phyloP scores from a whole-genome alignment of 148 eudicot species.

The Fallopia convolvulus region DNA sequence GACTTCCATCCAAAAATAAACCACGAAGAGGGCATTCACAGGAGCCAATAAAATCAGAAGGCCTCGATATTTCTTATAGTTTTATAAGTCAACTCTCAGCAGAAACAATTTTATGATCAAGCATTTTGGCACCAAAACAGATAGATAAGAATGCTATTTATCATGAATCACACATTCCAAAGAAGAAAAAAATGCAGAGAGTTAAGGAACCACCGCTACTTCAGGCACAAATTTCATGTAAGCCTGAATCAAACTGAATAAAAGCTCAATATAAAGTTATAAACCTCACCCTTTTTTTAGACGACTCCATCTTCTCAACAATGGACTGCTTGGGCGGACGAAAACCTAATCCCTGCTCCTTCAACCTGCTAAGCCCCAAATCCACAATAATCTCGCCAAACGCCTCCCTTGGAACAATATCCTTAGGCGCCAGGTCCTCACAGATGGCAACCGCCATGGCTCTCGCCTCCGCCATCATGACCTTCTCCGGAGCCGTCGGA shows the following conservation, averaged over 20 bases:
- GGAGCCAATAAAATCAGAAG: background rate
- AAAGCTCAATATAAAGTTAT: background rate
- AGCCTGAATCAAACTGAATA: background rate
- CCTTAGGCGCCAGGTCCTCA: conserved; percentile 61
- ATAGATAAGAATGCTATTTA: background rate
- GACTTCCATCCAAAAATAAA: background rate
- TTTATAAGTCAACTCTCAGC: background rate
- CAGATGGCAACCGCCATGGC: conserved; percentile 52
- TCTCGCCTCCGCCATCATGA: conserved; percentile 74
- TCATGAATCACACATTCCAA: background rate
- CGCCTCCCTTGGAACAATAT: conserved; percentile 61
- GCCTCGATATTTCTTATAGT: background rate
- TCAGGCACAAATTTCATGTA: background rate
- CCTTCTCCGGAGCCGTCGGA: conserved; percentile 62
- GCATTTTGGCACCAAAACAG: background rate
- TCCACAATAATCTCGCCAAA: conserved; percentile 67
- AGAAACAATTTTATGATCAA: background rate
- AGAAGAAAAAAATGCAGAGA: background rate
- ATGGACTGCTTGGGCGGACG: conserved; percentile 59
- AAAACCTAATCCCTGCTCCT: conserved; percentile 50
- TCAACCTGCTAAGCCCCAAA: conserved; percentile 56
- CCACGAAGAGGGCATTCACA: background rate
- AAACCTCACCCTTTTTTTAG: conserved; percentile 54
- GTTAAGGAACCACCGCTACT: background rate
- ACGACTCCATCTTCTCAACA: conserved; percentile 39